These are phyloP conservation scores for Spironucleus salmonicida DNA, from an alignment of 208 protist genomes.

Conservation along the genomic window DNA sequence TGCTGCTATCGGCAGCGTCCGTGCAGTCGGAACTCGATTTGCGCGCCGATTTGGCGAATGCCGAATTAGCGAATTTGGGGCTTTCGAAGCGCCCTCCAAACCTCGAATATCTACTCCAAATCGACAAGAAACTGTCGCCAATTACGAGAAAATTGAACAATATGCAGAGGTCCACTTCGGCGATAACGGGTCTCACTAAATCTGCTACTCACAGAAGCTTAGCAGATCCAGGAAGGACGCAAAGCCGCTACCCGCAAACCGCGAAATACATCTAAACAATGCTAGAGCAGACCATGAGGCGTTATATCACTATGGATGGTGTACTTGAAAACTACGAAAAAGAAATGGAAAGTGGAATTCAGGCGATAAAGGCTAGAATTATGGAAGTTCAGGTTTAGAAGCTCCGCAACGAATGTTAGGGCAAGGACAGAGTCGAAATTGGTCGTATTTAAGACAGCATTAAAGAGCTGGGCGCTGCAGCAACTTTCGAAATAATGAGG, in stretches of 20 bases:
- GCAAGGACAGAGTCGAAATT: neutral
- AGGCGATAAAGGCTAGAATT: conserved; percentile 9
- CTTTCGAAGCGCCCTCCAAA: neutral
- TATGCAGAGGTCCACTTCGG: neutral
- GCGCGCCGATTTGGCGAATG: neutral
- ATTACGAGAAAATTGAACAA: neutral
- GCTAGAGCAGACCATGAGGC: conserved; percentile 10
- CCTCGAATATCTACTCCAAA: conserved; percentile 15
- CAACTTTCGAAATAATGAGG: neutral
- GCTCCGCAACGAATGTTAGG: neutral
- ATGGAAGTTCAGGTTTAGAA: neutral
- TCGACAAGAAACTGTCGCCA: neutral
- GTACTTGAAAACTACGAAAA: neutral
- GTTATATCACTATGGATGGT: neutral
- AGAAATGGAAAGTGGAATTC: neutral
- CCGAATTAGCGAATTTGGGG: neutral
- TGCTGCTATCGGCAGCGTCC: neutral
- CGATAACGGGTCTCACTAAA: conserved; percentile 4
- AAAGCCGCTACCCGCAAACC: conserved; percentile 1
- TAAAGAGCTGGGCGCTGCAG: neutral
- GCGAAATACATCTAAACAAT: conserved; percentile 20
- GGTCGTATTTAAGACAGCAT: neutral
- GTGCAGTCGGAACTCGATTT: conserved; percentile 22
- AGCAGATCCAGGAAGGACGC: conserved; percentile 16
- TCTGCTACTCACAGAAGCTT: conserved; percentile 14